Evolutionary conservation across 106 monocot genomes (phyloP).

Genomic region (Narthecium ossifragum): DNA sequence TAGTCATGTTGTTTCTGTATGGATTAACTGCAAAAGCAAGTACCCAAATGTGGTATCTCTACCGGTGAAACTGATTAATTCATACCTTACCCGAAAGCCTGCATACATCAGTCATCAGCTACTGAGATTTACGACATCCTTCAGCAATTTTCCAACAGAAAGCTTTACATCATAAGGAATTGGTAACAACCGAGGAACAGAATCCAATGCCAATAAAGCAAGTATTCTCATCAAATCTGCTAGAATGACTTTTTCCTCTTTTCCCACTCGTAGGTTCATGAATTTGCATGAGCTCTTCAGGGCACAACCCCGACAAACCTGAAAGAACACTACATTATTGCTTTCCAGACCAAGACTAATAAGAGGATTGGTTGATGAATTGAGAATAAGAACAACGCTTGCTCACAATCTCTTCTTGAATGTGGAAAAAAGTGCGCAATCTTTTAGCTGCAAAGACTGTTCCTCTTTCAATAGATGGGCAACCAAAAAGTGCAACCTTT

Average conservation of each 20-base stretch:
- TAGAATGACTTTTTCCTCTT: slow-evolving; percentile 42
- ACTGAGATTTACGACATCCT: slow-evolving; percentile 57
- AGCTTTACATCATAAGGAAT: slow-evolving; percentile 38
- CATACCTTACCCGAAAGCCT: too few relatives aligned
- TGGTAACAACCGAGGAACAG: slow-evolving; percentile 16
- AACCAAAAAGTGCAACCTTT: slow-evolving; percentile 61
- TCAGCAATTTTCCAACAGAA: slow-evolving; percentile 49
- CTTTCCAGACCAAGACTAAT: not conserved
- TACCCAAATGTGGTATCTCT: too few relatives aligned
- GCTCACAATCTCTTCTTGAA: slow-evolving; percentile 71
- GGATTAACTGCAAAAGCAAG: too few relatives aligned
- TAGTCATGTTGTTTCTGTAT: too few relatives aligned
- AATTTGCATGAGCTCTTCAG: slow-evolving; percentile 61
- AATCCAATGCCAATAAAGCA: slow-evolving; percentile 35
- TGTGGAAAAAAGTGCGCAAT: slow-evolving; percentile 62
- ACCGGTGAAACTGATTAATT: too few relatives aligned
- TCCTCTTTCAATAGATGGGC: slow-evolving; percentile 56
- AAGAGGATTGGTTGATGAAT: not conserved
- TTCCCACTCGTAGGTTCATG: slow-evolving; percentile 30
- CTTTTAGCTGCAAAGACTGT: slow-evolving; percentile 78
- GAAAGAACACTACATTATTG: slow-evolving; percentile 6
- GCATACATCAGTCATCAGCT: too few relatives aligned
- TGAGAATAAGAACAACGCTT: not conserved
- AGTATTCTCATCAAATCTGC: slow-evolving; percentile 54
- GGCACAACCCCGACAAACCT: slow-evolving; percentile 63